A percentile compares a stretch with the other conserved stretches of the same genome.
Evolutionary conservation across 768 basidiomycete genomes (phyloP).

Genomic region (Suillus paluster): DNA sequence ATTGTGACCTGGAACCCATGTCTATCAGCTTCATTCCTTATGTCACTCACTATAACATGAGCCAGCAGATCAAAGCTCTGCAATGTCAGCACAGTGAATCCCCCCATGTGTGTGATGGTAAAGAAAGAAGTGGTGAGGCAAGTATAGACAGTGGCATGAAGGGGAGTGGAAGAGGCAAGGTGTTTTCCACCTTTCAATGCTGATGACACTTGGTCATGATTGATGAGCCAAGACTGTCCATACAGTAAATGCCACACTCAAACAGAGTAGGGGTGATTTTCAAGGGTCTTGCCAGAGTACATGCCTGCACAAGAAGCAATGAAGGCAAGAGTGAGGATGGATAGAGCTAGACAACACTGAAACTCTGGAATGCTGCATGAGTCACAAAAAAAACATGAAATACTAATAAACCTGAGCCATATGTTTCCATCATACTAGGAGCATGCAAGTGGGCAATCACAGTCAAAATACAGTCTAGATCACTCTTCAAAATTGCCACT

Average conservation of each 20-base stretch:
- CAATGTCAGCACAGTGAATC: not conserved
- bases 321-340: conserved; percentile 32
- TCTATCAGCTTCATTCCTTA: no score
- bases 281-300: no score
- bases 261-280: conserved; percentile 44
- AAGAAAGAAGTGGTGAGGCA: conserved; percentile 3
- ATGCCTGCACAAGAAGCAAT: no score
- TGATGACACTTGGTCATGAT: conserved; percentile 29
- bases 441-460: conserved; percentile 34
- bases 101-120: not conserved
- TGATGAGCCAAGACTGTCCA: conserved; percentile 36
- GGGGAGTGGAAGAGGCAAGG: conserved; percentile 3
- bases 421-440: conserved; percentile 34
- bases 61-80: not conserved
- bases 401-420: conserved; percentile 42
- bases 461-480: conserved; percentile 19
- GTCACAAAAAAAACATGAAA: conserved; percentile 50
- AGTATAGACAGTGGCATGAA: not conserved
- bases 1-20: no score
- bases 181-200: conserved; percentile 24
- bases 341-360: conserved; percentile 32
- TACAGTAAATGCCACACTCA: conserved; percentile 54
- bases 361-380: conserved; percentile 14
- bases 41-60: no score
- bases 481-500: not conserved